Evolutionary conservation across 2,329 filamentous ascomycete species (phyloP), one percentile per base, ranked within the genome.

Genomic region (Incumbomyces delicatus): DNA sequence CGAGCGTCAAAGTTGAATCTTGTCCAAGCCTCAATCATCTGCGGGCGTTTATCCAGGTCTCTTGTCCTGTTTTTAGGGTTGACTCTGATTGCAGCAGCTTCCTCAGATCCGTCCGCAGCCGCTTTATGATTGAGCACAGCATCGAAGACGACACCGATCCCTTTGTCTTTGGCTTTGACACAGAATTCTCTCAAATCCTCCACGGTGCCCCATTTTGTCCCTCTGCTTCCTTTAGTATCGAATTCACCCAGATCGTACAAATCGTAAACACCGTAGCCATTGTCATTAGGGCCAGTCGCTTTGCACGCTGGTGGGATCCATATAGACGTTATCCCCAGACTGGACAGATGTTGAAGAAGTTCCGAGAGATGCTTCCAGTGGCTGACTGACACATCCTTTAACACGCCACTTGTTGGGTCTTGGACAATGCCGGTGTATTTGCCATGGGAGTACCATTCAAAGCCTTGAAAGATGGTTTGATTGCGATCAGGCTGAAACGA

Each of bases 241-340:
- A 86, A 87, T 58, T 87, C 83, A 29, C 83, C 83, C 2, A 83
- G 63, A 51, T 84, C 80, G 55, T 80, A 84, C 12, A 87, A 63
- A 58, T 86, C 83, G 58, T 85, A 86, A 51, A 79, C 71, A 59
- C 82, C 80, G 53, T 83, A 83, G 4, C 83, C 83, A 56, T 84
- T 85, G 32, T 50, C 51, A 16, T 80, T 77, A 22, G 72, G 63
- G 0, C 74, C 71, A 27, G 71, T 72, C 49, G 76, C 76, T 65
- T 86, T 87, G 63, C 81, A 85, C 46, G 76, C 83, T 0, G 83
- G 83, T 1, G 83, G 83, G 5, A 86, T 73, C 81, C 82, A 85
- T 29, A 82, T 66, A 47, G 72, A 72, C 42, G 77, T 74, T 40
- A 85, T 68, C 2, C 82, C 83, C 30, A 80, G 71, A 0, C 70